A percentile compares a stretch with the other conserved stretches of the same genome.
Evolutionary conservation across 1,284 basidiomycete genomes (phyloP).

Genomic region (Ustilago trichophora): DNA sequence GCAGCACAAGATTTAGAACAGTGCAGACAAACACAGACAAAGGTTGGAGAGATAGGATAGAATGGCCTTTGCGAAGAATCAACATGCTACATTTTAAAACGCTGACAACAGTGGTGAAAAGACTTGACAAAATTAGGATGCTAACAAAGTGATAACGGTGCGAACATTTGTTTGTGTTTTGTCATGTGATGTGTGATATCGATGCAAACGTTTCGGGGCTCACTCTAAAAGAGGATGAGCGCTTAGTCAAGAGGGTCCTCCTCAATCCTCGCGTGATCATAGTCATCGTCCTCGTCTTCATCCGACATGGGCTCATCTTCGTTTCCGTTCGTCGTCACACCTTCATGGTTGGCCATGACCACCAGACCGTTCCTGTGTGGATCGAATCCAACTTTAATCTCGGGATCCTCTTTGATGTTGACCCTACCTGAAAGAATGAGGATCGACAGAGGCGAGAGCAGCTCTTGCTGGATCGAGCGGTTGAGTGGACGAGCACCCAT

Average conservation of each 20-base stretch:
- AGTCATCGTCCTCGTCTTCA: slow-evolving; percentile 55
- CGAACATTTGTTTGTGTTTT: too few species aligned
- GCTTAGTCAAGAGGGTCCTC: slow-evolving; percentile 55
- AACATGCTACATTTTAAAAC: too few species aligned
- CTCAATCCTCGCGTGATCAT: slow-evolving; percentile 42
- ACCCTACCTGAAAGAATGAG: slow-evolving; percentile 85
- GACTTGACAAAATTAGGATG: too few species aligned
- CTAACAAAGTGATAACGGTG: too few species aligned
- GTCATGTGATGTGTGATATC: too few species aligned
- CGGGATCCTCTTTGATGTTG: slow-evolving; percentile 82
- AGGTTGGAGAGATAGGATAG: too few species aligned
- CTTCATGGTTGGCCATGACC: slow-evolving; percentile 83
- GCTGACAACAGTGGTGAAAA: too few species aligned
- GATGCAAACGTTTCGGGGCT: too few species aligned
- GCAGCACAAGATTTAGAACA: slow-evolving; percentile 28
- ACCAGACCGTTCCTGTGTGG: slow-evolving; percentile 81
- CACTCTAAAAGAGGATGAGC: too few species aligned
- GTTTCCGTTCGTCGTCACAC: slow-evolving; percentile 19
- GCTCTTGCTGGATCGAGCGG: slow-evolving; percentile 88
- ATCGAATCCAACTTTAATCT: slow-evolving; percentile 80
- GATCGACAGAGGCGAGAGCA: slow-evolving; percentile 89
- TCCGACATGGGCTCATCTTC: slow-evolving; percentile 60
- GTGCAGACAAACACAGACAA: too few species aligned
- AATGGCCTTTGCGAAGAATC: too few species aligned
- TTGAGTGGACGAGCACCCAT: slow-evolving; percentile 83